Evolutionary conservation across 345 rosid genomes (phyloP).

Genomic region (Microthlaspi erraticum): DNA sequence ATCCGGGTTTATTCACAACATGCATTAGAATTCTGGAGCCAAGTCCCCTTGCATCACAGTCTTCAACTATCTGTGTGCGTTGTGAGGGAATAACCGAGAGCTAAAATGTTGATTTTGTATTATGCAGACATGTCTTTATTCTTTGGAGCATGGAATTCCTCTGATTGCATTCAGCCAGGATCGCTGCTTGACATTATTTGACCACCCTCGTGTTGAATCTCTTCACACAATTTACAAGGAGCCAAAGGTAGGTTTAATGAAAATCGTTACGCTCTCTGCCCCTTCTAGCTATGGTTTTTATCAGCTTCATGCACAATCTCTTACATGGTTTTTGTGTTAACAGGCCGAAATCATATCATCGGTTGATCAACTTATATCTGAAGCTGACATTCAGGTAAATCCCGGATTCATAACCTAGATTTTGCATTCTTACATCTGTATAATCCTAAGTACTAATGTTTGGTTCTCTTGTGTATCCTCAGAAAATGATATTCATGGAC

Average conservation of each 20-base stretch:
- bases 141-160: slow-evolving; percentile 82
- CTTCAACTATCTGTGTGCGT: neutral
- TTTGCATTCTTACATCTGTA: slow-evolving; percentile 6
- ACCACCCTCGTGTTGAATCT: slow-evolving; percentile 78
- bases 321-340: slow-evolving; percentile 28
- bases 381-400: slow-evolving; percentile 86
- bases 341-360: slow-evolving; percentile 94
- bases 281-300: slow-evolving; percentile 13
- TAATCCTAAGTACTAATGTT: slow-evolving; percentile 13
- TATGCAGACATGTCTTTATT: slow-evolving; percentile 74
- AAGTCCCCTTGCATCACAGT: too few species aligned
- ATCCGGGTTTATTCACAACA: neutral
- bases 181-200: slow-evolving; percentile 85
- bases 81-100: too few species aligned
- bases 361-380: slow-evolving; percentile 68
- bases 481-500: slow-evolving; percentile 82
- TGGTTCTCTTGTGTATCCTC: slow-evolving; percentile 40
- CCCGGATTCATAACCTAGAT: slow-evolving; percentile 15
- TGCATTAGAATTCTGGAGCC: neutral
- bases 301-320: slow-evolving; percentile 17
- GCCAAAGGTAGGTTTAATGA: slow-evolving; percentile 68
- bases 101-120: slow-evolving; percentile 2
- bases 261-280: slow-evolving; percentile 13
- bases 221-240: slow-evolving; percentile 77
- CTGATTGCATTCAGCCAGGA: slow-evolving; percentile 83